phyloP scores from a whole-genome alignment of 2,329 filamentous ascomycete species.

The Rachicladosporium sp. region DNA sequence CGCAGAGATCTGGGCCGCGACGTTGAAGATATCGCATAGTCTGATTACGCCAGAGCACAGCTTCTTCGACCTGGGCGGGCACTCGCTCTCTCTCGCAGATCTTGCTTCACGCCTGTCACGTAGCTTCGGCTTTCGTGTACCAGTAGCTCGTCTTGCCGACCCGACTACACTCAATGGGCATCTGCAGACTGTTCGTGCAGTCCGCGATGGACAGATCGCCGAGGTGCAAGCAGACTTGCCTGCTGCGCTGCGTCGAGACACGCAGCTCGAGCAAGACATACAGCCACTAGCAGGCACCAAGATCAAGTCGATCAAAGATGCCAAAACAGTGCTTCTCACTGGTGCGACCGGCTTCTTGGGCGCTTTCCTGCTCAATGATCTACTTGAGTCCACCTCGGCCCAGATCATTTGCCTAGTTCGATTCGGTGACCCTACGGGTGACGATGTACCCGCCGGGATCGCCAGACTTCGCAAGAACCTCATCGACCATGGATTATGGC shows the following conservation, averaged over 20 bases:
- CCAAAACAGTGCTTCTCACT: constrained; percentile 58
- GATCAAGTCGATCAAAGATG: constrained; percentile 49
- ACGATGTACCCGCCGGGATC: constrained; percentile 54
- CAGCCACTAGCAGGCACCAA: constrained; percentile 38
- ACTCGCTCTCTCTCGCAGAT: constrained; percentile 66
- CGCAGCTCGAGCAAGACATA: constrained; percentile 56
- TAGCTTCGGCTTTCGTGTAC: constrained; percentile 60
- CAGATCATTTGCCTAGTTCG: constrained; percentile 62
- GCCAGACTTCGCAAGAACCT: constrained; percentile 63
- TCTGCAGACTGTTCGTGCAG: constrained; percentile 55
- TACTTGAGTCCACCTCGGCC: constrained; percentile 56
- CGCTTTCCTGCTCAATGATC: constrained; percentile 57
- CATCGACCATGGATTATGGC: constrained; percentile 67
- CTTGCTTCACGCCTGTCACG: constrained; percentile 58
- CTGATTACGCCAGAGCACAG: constrained; percentile 57
- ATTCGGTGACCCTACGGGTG: constrained; percentile 53
- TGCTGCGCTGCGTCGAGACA: constrained; percentile 54
- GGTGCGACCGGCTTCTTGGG: constrained; percentile 67
- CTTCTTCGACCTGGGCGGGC: constrained; percentile 72
- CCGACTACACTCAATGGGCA: constrained; percentile 62
- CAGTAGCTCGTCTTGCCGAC: constrained; percentile 58
- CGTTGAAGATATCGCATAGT: constrained; percentile 51
- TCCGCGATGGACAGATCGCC: constrained; percentile 60
- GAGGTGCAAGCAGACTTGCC: constrained; percentile 66
- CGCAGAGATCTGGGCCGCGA: constrained; percentile 58